Evolutionary conservation across 2,329 filamentous ascomycete species (phyloP).

Genomic region (Monosporascus ibericus): DNA sequence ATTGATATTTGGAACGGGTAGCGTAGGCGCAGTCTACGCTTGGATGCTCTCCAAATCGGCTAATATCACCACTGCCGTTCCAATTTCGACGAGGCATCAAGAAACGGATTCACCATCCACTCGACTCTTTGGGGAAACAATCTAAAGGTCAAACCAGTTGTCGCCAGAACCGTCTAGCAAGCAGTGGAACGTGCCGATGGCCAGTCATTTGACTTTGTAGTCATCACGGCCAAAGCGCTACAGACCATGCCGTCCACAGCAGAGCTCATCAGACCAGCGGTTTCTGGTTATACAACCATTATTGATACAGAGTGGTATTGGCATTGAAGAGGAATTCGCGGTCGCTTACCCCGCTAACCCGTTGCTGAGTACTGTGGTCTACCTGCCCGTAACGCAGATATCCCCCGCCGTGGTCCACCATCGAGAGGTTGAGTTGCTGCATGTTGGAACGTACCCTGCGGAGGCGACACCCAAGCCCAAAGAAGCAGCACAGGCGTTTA

Average conservation of each 20-base stretch:
- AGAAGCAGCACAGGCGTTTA: constrained; percentile 28
- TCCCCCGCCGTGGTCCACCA: constrained; percentile 40
- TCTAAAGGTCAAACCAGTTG: constrained; percentile 18
- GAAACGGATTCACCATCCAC: constrained; percentile 23
- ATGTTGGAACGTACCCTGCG: constrained; percentile 44
- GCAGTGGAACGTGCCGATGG: constrained; percentile 14
- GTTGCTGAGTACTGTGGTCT: constrained; percentile 46
- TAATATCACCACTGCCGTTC: constrained; percentile 26
- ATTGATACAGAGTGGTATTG: constrained; percentile 53
- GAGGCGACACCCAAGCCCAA: constrained; percentile 18
- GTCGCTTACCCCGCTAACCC: constrained; percentile 40
- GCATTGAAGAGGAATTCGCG: constrained; percentile 45
- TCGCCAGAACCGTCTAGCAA: constrained; percentile 23
- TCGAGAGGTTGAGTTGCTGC: constrained; percentile 38
- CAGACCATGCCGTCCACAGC: constrained; percentile 18
- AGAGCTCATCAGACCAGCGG: constrained; percentile 21
- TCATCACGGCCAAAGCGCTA: constrained; percentile 21
- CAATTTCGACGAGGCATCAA: constrained; percentile 22
- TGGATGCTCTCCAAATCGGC: constrained; percentile 18
- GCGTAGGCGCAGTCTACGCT: constrained; percentile 24
- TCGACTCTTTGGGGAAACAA: constrained; percentile 24
- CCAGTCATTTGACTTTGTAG: constrained; percentile 21
- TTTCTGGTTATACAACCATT: constrained; percentile 37
- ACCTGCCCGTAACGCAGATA: constrained; percentile 45
- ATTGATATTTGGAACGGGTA: constrained; percentile 29